Base-by-base conservation (phyloP, 2,329 filamentous ascomycete genomes). In the Fusarium tanahbumbuense region DNA sequence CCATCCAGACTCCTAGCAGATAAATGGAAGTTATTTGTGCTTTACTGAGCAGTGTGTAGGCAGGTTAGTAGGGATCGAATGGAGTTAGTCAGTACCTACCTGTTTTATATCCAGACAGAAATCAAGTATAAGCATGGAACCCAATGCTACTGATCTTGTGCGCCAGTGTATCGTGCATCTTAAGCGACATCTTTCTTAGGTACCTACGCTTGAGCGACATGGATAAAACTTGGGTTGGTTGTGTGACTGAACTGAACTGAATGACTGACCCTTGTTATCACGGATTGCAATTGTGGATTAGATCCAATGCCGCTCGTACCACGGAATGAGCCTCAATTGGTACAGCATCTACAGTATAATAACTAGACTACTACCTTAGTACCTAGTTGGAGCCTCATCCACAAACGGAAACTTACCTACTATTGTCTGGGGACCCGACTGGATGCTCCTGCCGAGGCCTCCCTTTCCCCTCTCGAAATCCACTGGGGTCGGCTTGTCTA, bases 391-490 rank as follows among this genome's bases (percentile, higher is more conserved):
- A 37, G 34, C 34, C 34, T 37, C 34, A 37, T 37, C 34, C 34
- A 37, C 34, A 37, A 37, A 37, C 34, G 16, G 34, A 37, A 37
- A 37, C 16, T 37, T 27, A 30, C 28, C 28, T 30, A 30, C 28
- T 37, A 37, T 37, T 37, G 34, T 37, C 34, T 37, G 16, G 18
- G 22, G 34, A 50, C 30, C 30, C 23, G 34, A 37, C 25, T 45
- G 60, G 57, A 67, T 60, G 50, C 65, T 64, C 69, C 61, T 59
- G 55, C 67, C 63, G 68, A 70, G 68, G 68, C 67, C 67, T 70
- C 61, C 63, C 48, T 46, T 55, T 60, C 67, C 67, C 63, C 54
- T 60, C 56, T 59, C 57, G 48, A 45, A 48, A 68, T 68, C 67
- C 68, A 71, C 68, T 67, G 54, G 50, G 58, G 66, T 60, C 53